These are phyloP conservation scores for Trametes versicolor DNA, from an alignment of 1,284 basidiomycete species.

Conservation along the genomic window DNA sequence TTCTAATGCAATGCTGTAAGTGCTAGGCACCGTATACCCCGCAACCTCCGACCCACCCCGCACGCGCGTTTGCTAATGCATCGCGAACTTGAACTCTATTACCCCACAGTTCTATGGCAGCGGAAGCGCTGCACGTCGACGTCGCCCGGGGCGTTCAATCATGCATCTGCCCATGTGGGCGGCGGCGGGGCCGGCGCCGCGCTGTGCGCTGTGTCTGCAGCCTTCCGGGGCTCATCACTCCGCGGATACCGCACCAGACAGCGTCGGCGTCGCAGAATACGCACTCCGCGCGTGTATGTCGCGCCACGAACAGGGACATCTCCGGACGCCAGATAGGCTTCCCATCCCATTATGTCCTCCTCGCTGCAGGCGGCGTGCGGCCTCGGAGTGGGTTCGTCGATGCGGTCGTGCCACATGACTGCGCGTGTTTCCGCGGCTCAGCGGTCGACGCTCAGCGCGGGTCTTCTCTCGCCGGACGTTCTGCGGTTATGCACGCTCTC, in stretches of 20 bases:
- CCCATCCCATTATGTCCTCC: neutral
- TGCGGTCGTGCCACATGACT: neutral
- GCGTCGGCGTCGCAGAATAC: neutral
- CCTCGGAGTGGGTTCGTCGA: neutral
- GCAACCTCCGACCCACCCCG: constrained; percentile 15
- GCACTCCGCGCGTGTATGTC: neutral
- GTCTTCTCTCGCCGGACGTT: neutral
- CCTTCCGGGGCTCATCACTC: neutral
- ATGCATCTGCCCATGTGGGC: constrained; percentile 1
- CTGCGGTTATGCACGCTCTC: neutral
- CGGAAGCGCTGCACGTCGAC: neutral
- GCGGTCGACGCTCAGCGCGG: neutral
- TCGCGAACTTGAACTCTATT: neutral
- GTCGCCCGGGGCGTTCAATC: neutral
- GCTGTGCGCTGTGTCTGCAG: neutral
- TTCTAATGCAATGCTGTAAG: too few relatives aligned
- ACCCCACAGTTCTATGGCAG: neutral
- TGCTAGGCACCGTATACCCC: neutral
- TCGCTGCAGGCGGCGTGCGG: neutral
- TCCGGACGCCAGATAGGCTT: neutral
- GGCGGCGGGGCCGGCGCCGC: neutral
- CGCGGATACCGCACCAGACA: neutral
- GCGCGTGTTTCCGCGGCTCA: neutral
- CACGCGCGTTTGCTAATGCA: constrained; percentile 13
- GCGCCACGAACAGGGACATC: neutral